Conservation (phyloP, 208 protist species). For the Leishmania arabica region DNA sequence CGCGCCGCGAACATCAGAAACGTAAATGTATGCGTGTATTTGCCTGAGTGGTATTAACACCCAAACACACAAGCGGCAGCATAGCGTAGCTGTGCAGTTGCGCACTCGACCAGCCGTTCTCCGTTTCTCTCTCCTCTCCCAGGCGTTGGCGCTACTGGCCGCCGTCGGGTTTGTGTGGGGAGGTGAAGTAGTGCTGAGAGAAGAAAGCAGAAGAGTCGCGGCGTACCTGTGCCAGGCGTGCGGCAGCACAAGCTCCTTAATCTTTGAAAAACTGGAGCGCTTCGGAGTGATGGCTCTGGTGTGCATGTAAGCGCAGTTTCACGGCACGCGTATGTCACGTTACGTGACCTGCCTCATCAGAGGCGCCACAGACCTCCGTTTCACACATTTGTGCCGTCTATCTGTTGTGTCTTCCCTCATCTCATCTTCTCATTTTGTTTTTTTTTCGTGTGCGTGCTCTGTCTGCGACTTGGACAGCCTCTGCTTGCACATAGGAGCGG, state of each 20-base stretch:
- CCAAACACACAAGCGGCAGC: no score
- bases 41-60: not conserved
- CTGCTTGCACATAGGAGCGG: not conserved
- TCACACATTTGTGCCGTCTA: not conserved
- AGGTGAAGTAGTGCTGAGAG: not conserved
- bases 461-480: not conserved
- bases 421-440: slow-evolving; percentile 1
- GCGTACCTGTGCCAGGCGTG: not conserved
- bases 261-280: not conserved
- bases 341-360: not conserved
- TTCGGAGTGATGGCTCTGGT: not conserved
- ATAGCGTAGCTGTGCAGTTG: not conserved
- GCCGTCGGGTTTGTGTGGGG: not conserved
- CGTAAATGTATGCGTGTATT: not conserved
- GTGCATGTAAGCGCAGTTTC: not conserved
- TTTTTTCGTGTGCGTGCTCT: not conserved
- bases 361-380: not conserved
- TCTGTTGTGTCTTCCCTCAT: not conserved
- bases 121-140: not conserved
- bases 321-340: not conserved
- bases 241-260: not conserved
- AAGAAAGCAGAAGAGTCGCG: not conserved
- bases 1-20: no score
- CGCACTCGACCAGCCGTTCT: not conserved
- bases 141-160: not conserved